These are phyloP conservation scores for Geotrichum cucujoidarum DNA, from an alignment of 1,139 yeast genomes.

Conservation along the genomic window DNA sequence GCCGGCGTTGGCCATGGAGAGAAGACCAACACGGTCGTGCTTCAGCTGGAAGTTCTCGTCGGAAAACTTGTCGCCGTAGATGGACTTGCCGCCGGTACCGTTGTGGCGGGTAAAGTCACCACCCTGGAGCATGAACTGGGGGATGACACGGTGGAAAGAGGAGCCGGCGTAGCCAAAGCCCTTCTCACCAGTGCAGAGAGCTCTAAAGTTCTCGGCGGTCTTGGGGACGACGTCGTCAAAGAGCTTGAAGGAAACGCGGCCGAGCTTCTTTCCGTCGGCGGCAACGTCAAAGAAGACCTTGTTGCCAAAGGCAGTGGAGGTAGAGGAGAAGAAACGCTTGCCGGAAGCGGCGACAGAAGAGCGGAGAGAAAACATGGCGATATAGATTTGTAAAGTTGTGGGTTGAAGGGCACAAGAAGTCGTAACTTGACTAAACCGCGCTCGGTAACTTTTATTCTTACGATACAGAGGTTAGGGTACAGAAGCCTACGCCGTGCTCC, in stretches of 20 bases:
- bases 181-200: conserved; percentile 94
- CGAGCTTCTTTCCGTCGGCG: conserved; percentile 60
- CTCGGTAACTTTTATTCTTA: neutral
- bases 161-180: conserved; percentile 93
- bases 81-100: conserved; percentile 98
- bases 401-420: neutral
- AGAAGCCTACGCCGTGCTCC: neutral
- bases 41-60: conserved; percentile 88
- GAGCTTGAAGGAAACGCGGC: conserved; percentile 76
- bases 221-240: conserved; percentile 94
- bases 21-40: conserved; percentile 90
- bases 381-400: neutral
- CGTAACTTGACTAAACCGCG: neutral
- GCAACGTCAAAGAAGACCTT: conserved; percentile 75
- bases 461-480: neutral
- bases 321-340: conserved; percentile 16
- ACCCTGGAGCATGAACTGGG: conserved; percentile 98
- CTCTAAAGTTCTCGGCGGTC: conserved; percentile 98
- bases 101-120: conserved; percentile 77
- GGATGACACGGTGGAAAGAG: conserved; percentile 97
- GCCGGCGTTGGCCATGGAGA: conserved; percentile 99
- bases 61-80: conserved; percentile 92
- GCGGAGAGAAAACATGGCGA: conserved; percentile 5
- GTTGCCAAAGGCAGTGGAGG: conserved; percentile 34
- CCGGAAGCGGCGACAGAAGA: conserved; percentile 9